Conservation (phyloP, 2,329 filamentous ascomycete genomes). For the Cadophora sp. region DNA sequence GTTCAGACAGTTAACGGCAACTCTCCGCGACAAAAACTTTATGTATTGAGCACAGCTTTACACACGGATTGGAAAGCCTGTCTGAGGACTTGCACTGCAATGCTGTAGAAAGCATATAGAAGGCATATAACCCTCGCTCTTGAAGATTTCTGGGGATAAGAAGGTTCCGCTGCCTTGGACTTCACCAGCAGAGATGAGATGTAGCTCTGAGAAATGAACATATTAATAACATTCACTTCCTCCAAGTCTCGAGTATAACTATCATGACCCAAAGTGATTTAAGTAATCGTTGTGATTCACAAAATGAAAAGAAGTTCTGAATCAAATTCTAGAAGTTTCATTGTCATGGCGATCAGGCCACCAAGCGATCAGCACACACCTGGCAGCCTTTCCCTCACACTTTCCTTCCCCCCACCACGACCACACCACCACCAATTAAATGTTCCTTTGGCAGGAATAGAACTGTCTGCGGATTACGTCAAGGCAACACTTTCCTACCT, state of each 20-base stretch:
- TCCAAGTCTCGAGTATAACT: not conserved
- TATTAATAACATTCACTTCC: no score
- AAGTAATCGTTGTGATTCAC: no score
- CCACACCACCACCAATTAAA: constrained; percentile 8
- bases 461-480: not conserved
- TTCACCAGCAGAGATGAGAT: not conserved
- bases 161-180: no score
- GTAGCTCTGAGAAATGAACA: not conserved
- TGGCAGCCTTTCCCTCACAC: not conserved
- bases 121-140: no score
- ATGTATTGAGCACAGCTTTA: not conserved
- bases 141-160: no score
- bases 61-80: not conserved
- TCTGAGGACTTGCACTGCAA: not conserved
- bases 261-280: no score
- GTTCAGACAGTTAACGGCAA: no score
- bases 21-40: no score
- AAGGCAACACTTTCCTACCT: not conserved
- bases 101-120: no score
- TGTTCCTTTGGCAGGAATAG: not conserved
- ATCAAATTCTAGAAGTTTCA: constrained; percentile 15
- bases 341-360: not conserved
- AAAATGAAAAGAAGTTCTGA: not conserved
- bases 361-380: not conserved
- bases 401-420: not conserved